Evolutionary conservation across 495 filamentous ascomycete genomes (phyloP), one percentile per base, ranked within the genome.

Genomic region (Neurospora sp.): DNA sequence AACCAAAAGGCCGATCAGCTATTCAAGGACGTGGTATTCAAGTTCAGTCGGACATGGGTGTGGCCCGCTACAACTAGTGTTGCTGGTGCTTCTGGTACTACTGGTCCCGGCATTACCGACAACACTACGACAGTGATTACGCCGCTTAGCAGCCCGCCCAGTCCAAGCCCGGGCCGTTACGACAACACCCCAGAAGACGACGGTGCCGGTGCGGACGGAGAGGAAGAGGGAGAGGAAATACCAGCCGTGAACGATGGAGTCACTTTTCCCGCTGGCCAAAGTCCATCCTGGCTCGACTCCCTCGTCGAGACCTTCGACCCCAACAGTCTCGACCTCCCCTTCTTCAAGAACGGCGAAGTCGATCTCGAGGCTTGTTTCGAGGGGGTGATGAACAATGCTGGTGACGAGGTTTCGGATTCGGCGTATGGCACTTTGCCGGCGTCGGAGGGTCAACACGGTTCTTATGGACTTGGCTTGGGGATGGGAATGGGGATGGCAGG

Each of bases 1-100:
- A 40, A 71, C 40, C 39, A 74, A 7, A 77, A 76, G 60, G 70
- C 78, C 12, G 37, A 35, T 27, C 76, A 79, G 8, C 71, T 82
- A 8, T 54, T 74, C 70, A 70, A 74, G 14, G 72, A 75, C 11
- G 54, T 79, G 1, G 71, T 78, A 23, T 74, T 35, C 14, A 41
- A 73, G 39, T 18, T 82, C 6, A 39, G 76, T 12, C 75, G 75
- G 0, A 80, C 76, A 0, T 78, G 42, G 39, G 54, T 37, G 0
- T 66, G 54, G 54, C 54, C 54, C 9, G 54, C 5, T 37, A 35
- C 54, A 1, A 66, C 54, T 66, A 6, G 27, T 14, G 31, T 3
- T 7, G 14, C 27, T 18, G 54, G n/a, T n/a, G n/a, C n/a, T n/a
- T n/a, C 54, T 62, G 12, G 54, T 12, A 6, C 12, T 6, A 6